Base-by-base conservation (phyloP, 1,139 yeast species). In the Lodderomyces theae region DNA sequence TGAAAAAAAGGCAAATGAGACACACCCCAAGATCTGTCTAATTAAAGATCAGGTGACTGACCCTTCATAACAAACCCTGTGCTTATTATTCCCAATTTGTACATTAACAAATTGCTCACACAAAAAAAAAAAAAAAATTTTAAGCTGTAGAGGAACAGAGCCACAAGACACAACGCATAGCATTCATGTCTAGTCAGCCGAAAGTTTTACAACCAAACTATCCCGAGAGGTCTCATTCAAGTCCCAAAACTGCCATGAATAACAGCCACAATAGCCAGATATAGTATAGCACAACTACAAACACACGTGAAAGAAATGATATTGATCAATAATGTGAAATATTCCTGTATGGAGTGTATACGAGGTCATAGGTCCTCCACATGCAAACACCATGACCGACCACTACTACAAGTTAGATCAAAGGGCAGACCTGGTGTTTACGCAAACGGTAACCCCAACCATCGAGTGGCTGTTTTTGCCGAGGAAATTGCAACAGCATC, bases 361-460 rank as follows among this genome's bases (percentile, higher is more conserved):
- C 71, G 97, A 34, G 97, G 97, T 16, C 98, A 92, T 58, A 66
- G 98, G 34, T 86, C 96, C 3, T 82, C 94, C 3, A 79, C 83
- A 42, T 92, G 98, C 60, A 79, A 79, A 44, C 98, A 92, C 60
- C 79, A 85, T 36, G 72, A 77, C 39, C 71, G 96, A 38, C 89
- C 94, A 26, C 66, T 90, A 30, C 80, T 88, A 16, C 88, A 87
- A 52, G 96, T 90, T n/a, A 72, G 96, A 33, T 78, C 87, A 26
- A 77, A 95, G 45, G 97, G 97, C 0, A 66, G 97, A 38, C 97
- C 96, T 0, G 71, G 69, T 36, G 69, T 69, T 4, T 71, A 66
- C 42, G 72, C 75, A 4, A 61, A 59, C 46, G 73, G 72, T 22
- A 70, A 71, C 46, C 74, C 74, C 17, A 67, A 71, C 46, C 80